Percentiles rank a stretch among this genome's conserved stretches.
These are phyloP conservation scores for Noccaea bulbosa DNA, from an alignment of 345 rosid genomes.

Conservation along the genomic window DNA sequence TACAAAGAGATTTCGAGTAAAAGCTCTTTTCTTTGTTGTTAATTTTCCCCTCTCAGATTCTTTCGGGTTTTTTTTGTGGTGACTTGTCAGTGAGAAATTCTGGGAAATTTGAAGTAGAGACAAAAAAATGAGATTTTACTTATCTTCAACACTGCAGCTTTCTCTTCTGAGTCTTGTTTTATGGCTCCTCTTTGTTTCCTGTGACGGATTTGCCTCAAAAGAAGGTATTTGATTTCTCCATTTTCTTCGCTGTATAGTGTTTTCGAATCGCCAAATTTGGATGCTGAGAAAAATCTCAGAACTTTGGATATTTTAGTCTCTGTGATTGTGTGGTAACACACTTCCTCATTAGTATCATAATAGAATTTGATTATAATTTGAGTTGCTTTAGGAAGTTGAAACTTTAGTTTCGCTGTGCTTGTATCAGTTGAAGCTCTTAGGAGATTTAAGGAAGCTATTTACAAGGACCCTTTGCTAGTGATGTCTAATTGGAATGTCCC, in stretches of 20 bases:
- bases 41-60: not conserved
- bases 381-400: conserved; percentile 9
- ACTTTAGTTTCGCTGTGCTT: not conserved
- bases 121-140: conserved; percentile 9
- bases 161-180: conserved; percentile 42
- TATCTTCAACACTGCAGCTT: conserved; percentile 34
- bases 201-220: conserved; percentile 55
- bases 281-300: conserved; percentile 31
- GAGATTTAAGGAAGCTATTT: conserved; percentile 75
- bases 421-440: conserved; percentile 66
- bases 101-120: conserved; percentile 16
- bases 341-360: conserved; percentile 5
- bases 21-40: conserved; percentile 21
- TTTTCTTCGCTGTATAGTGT: not conserved
- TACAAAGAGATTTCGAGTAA: not conserved
- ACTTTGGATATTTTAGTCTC: not conserved
- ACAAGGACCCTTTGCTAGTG: conserved; percentile 78
- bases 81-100: conserved; percentile 12
- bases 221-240: conserved; percentile 61
- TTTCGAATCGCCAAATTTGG: not conserved
- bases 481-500: conserved; percentile 77
- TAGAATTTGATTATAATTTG: not conserved
- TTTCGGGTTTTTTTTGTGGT: conserved; percentile 23
- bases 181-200: conserved; percentile 52
- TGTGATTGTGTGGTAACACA: conserved; percentile 15